Evolutionary conservation across 768 basidiomycete genomes (phyloP).

Genomic region (Xanthoconium stramineum): DNA sequence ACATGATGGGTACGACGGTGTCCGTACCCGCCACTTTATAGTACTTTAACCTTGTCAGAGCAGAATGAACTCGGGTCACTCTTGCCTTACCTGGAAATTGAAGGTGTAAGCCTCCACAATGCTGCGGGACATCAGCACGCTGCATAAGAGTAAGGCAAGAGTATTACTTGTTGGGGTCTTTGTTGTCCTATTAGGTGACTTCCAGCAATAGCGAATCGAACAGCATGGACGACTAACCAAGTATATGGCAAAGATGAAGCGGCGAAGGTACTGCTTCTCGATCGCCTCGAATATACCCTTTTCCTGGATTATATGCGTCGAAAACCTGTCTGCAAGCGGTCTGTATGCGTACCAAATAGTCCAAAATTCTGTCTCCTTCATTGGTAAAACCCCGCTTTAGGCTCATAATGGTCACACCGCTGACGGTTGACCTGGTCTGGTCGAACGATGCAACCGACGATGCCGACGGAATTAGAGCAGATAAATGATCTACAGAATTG

Average conservation of each 20-base stretch:
- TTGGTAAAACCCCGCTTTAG: constrained; percentile 76
- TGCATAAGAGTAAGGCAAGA: constrained; percentile 2
- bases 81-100: constrained; percentile 62
- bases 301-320: constrained; percentile 48
- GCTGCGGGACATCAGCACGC: constrained; percentile 38
- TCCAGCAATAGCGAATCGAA: background rate
- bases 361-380: constrained; percentile 78
- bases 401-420: constrained; percentile 68
- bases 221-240: constrained; percentile 45
- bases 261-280: constrained; percentile 78
- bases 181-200: constrained; percentile 56
- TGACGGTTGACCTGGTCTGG: constrained; percentile 42
- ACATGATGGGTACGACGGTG: constrained; percentile 66
- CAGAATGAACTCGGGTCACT: background rate
- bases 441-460: constrained; percentile 37
- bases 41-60: constrained; percentile 48
- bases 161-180: constrained; percentile 79
- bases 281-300: constrained; percentile 84
- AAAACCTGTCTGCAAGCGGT: constrained; percentile 8
- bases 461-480: constrained; percentile 31
- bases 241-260: constrained; percentile 84
- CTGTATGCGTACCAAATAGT: constrained; percentile 62
- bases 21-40: constrained; percentile 60
- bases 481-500: constrained; percentile 23
- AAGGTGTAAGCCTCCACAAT: constrained; percentile 88